Conservation (phyloP, 306 rosid genomes). For the Chamaecrista fasciculata region DNA sequence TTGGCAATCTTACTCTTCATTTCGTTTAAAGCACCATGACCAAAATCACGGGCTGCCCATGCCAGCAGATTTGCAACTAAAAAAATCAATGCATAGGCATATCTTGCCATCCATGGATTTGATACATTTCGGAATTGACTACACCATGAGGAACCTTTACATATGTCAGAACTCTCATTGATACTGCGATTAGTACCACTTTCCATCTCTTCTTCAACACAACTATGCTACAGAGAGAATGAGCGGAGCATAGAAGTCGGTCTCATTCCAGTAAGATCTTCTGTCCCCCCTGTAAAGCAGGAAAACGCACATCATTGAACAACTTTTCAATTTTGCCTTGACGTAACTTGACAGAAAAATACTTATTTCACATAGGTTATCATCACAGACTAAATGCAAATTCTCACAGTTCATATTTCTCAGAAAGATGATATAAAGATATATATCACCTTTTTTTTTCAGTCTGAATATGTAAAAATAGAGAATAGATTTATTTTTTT, state of each 20-base stretch:
- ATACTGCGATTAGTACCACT: constrained; percentile 24
- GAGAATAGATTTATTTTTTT: no score
- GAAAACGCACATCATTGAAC: constrained; percentile 12
- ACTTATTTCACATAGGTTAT: background rate
- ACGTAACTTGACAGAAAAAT: constrained; percentile 9
- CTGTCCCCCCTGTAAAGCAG: constrained; percentile 25
- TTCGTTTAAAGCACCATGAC: constrained; percentile 46
- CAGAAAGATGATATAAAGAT: background rate
- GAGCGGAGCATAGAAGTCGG: background rate
- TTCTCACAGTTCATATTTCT: constrained; percentile 13
- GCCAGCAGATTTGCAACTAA: constrained; percentile 68
- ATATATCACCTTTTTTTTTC: background rate
- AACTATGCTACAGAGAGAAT: constrained; percentile 26
- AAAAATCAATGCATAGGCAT: constrained; percentile 78
- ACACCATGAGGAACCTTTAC: constrained; percentile 53
- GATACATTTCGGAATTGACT: constrained; percentile 71
- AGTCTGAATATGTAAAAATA: no score
- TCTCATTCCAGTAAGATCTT: constrained; percentile 21
- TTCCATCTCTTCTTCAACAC: constrained; percentile 50
- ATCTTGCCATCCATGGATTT: constrained; percentile 98
- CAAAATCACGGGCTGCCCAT: constrained; percentile 92
- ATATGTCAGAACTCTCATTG: constrained; percentile 19
- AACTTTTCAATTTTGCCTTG: constrained; percentile 1
- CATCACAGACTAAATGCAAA: constrained; percentile 24
- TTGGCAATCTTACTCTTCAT: constrained; percentile 60